Evolutionary conservation across 2,329 filamentous ascomycete species (phyloP), one percentile per base, ranked within the genome.

Genomic region (Alternaria longipes): DNA sequence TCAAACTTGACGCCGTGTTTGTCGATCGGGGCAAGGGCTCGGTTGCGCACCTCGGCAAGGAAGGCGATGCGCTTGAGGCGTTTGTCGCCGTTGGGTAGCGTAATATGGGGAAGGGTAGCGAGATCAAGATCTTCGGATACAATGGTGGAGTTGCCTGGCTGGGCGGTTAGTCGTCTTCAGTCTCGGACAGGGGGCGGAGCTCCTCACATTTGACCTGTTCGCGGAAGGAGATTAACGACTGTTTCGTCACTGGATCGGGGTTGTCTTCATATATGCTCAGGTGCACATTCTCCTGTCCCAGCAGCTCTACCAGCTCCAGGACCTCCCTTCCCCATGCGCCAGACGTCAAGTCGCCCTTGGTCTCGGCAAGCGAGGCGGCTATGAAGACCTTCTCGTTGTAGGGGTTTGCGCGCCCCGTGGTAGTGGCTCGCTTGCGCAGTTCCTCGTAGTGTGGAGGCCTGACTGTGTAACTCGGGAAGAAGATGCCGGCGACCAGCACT

Each of bases 231-330:
- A 79, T 70, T 56, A 93, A 79, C 0, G 89, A 87, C 34, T 79
- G 75, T 58, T 81, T 82, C 16, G 87, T 88, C 30, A 81, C 78
- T 1, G 82, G 78, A 2, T 89, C 88, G 32, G 89, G 86, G 71
- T 91, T 87, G 69, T 91, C 90, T 73, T 91, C 90, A 74, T 92
- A 93, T 32, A 93, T 86, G 75, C 89, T 91, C 56, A 93, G 77
- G 71, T 88, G 91, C 2, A 90, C 87, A 69, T 92, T 90, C 36
- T 89, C 81, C 14, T 84, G 83, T 0, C 91, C 91, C 38, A 93
- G 81, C 30, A 91, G 74, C 50, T 90, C 82, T 32, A 93, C 84
- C 55, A 93, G 77, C 20, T 87, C 80, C 41, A 89, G 72, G 0
- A 93, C 73, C 24, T 84, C 83, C 60, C 83, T 74, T 0, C 88